Evolutionary conservation across 352 stramenopile genomes (phyloP).

Genomic region (Pythium sp.): DNA sequence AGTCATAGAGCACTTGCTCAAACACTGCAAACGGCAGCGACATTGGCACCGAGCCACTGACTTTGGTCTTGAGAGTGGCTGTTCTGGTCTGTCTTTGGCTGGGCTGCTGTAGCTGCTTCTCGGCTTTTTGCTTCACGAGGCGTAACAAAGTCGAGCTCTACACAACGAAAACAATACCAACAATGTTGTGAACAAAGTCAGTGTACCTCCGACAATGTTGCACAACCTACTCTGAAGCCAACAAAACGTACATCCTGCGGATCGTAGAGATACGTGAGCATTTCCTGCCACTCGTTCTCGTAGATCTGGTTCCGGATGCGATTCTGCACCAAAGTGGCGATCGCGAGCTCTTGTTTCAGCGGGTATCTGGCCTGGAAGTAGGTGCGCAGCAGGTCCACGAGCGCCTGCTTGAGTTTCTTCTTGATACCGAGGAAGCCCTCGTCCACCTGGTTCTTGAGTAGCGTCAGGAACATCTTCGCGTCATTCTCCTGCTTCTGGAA

Average conservation of each 20-base stretch:
- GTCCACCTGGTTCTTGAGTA: constrained; percentile 79
- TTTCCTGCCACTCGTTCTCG: constrained; percentile 68
- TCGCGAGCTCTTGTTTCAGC: constrained; percentile 56
- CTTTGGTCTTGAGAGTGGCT: neutral
- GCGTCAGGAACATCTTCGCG: constrained; percentile 68
- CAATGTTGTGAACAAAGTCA: constrained; percentile 3
- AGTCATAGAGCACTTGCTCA: constrained; percentile 70
- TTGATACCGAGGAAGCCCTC: constrained; percentile 82
- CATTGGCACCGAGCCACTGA: neutral
- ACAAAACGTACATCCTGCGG: constrained; percentile 49
- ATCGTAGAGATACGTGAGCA: constrained; percentile 79
- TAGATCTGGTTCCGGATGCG: constrained; percentile 36
- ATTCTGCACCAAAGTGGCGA: constrained; percentile 44
- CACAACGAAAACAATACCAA: constrained; percentile 3
- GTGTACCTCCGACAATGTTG: neutral
- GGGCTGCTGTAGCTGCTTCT: constrained; percentile 26
- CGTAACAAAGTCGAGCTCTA: constrained; percentile 48
- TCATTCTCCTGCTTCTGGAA: constrained; percentile 62
- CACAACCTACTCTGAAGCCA: neutral
- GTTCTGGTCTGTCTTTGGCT: constrained; percentile 19
- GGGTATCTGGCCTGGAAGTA: constrained; percentile 70
- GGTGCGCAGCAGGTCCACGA: constrained; percentile 66
- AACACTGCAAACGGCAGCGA: constrained; percentile 53
- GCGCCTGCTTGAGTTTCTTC: constrained; percentile 63
- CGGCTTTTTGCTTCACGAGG: constrained; percentile 39